These are phyloP conservation scores for Rubus parviflorus DNA, from an alignment of 306 rosid species.

Conservation along the genomic window DNA sequence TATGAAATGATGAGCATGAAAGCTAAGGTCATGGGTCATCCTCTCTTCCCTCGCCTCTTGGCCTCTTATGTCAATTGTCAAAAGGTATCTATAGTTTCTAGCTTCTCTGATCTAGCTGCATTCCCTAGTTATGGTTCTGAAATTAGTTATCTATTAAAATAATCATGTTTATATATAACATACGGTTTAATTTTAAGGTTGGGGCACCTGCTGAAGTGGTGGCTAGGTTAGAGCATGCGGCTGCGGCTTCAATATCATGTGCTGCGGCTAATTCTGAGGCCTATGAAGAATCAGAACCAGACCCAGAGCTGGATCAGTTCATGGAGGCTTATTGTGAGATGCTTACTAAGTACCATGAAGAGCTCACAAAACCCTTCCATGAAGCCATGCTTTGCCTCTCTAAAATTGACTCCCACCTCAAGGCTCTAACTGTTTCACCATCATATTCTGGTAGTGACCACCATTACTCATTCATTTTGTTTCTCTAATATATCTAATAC, in stretches of 20 bases:
- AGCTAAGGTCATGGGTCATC: slow-evolving; percentile 45
- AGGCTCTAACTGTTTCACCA: slow-evolving; percentile 30
- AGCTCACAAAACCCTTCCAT: slow-evolving; percentile 45
- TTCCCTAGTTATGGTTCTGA: not conserved
- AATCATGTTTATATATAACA: not conserved
- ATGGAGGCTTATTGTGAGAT: slow-evolving; percentile 63
- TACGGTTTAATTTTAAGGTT: slow-evolving; percentile 25
- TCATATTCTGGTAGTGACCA: slow-evolving; percentile 30
- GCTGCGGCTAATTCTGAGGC: not conserved
- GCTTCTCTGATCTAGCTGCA: not conserved
- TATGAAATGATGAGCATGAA: slow-evolving; percentile 2
- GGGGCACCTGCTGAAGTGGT: slow-evolving; percentile 49
- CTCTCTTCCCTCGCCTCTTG: slow-evolving; percentile 42
- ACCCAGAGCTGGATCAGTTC: slow-evolving; percentile 52
- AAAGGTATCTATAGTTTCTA: slow-evolving; percentile 30
- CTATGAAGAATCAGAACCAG: not conserved
- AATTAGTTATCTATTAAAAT: not conserved
- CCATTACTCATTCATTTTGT: not conserved
- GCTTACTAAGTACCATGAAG: slow-evolving; percentile 50
- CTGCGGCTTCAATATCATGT: not conserved
- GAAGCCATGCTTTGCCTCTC: slow-evolving; percentile 54
- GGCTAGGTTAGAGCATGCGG: slow-evolving; percentile 41
- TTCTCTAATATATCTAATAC: not conserved
- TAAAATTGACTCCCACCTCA: slow-evolving; percentile 40
- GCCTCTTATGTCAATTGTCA: slow-evolving; percentile 28